Evolutionary conservation across 1,284 basidiomycete species (phyloP).

Genomic region (Apiotrichum sp.): DNA sequence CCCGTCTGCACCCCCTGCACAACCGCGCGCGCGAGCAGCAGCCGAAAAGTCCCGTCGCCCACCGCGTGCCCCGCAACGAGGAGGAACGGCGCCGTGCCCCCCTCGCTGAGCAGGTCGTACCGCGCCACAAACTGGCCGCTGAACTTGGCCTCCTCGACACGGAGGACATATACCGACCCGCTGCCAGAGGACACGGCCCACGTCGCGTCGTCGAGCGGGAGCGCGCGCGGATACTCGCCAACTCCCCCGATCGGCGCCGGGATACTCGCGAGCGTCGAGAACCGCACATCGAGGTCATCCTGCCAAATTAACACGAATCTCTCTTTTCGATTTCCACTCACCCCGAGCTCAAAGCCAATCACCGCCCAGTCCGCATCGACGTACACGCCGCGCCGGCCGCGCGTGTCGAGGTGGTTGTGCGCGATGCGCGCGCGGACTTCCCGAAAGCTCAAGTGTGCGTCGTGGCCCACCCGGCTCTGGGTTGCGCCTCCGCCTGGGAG

Average conservation of each 20-base stretch:
- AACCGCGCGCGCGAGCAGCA: background rate
- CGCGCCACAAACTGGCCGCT: constrained; percentile 53
- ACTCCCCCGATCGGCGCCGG: constrained; percentile 51
- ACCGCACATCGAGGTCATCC: constrained; percentile 22
- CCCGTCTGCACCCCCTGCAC: background rate
- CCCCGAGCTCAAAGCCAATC: constrained; percentile 56
- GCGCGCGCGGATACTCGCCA: constrained; percentile 71
- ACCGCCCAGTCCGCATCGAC: constrained; percentile 64
- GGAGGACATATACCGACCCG: constrained; percentile 59
- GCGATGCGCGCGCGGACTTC: constrained; percentile 77
- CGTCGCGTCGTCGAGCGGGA: constrained; percentile 53
- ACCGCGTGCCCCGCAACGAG: constrained; percentile 1
- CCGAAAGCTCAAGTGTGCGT: constrained; percentile 33
- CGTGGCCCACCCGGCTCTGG: constrained; percentile 31
- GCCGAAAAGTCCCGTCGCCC: background rate
- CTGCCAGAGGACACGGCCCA: constrained; percentile 67
- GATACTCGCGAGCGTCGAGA: constrained; percentile 58
- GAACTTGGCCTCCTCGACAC: constrained; percentile 30
- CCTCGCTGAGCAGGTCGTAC: constrained; percentile 50
- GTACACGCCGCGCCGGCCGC: constrained; percentile 55
- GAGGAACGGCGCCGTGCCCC: constrained; percentile 52
- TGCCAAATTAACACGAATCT: too few relatives aligned
- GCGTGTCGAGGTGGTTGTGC: constrained; percentile 69
- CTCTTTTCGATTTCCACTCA: constrained; percentile 8
- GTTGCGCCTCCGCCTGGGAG: constrained; percentile 37